These are phyloP conservation scores for Chaetomium sp. DNA, from an alignment of 2,329 filamentous ascomycete genomes.

Conservation along the genomic window DNA sequence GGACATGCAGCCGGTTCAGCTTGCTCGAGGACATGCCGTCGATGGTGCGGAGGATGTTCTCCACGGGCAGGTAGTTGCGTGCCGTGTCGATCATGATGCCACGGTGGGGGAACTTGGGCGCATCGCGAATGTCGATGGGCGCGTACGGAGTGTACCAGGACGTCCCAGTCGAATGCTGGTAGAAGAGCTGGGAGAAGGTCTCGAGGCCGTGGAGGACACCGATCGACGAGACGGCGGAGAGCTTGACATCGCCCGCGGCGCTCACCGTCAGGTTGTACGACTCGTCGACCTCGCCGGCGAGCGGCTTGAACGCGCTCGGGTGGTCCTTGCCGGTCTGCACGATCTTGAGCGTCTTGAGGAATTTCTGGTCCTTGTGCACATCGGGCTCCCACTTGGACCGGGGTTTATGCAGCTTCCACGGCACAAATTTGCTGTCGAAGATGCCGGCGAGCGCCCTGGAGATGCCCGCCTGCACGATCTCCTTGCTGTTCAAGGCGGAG, in stretches of 20 bases:
- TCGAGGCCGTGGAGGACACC: slow-evolving; percentile 69
- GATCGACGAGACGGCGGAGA: slow-evolving; percentile 58
- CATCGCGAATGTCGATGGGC: slow-evolving; percentile 66
- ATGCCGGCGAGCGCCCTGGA: slow-evolving; percentile 57
- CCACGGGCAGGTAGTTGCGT: slow-evolving; percentile 62
- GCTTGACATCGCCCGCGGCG: slow-evolving; percentile 50
- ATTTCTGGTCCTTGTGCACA: slow-evolving; percentile 36
- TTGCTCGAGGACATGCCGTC: slow-evolving; percentile 74
- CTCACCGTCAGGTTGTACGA: slow-evolving; percentile 63
- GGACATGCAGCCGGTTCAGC: slow-evolving; percentile 74
- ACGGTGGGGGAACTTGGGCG: slow-evolving; percentile 68
- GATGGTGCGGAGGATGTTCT: slow-evolving; percentile 66
- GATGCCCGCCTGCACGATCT: slow-evolving; percentile 50
- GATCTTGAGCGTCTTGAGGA: slow-evolving; percentile 56
- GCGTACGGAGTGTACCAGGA: slow-evolving; percentile 62
- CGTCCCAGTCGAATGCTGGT: slow-evolving; percentile 53
- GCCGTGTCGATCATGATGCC: slow-evolving; percentile 75
- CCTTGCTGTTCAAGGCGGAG: slow-evolving; percentile 39
- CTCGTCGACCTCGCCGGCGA: slow-evolving; percentile 62
- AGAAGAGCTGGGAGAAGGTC: slow-evolving; percentile 76
- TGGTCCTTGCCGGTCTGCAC: slow-evolving; percentile 52
- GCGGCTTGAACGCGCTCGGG: slow-evolving; percentile 50
- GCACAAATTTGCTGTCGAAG: slow-evolving; percentile 62
- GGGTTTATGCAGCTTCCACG: slow-evolving; percentile 69
- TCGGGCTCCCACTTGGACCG: slow-evolving; percentile 60